Conservation (phyloP, 345 rosid genomes). For the Eucalyptus coolabah region DNA sequence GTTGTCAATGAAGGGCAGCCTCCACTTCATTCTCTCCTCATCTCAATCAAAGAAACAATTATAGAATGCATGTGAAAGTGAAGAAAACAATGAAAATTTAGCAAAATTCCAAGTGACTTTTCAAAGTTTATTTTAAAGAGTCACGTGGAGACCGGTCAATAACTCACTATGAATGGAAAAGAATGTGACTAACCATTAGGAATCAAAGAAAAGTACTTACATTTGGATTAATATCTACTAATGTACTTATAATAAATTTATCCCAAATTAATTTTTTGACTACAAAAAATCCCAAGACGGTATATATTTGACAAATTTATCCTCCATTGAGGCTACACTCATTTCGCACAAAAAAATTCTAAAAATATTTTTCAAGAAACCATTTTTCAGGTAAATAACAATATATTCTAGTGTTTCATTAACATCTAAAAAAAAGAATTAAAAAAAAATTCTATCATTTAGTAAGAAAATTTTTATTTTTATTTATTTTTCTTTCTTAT, state of each 20-base stretch:
- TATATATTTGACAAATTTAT: too few species aligned
- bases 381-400: too few species aligned
- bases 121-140: background rate
- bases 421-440: accelerated
- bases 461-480: too few species aligned
- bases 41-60: background rate
- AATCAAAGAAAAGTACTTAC: background rate
- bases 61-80: background rate
- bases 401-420: too few species aligned
- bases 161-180: background rate
- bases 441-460: too few species aligned
- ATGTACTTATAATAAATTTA: too few species aligned
- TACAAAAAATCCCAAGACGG: accelerated
- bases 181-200: background rate
- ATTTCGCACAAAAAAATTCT: too few species aligned
- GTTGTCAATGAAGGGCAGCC: background rate
- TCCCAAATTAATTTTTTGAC: too few species aligned
- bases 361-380: too few species aligned
- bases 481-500: too few species aligned
- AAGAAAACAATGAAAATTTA: background rate
- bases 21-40: background rate
- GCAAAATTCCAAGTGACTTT: background rate
- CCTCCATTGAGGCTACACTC: too few species aligned
- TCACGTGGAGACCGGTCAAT: background rate
- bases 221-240: too few species aligned